A percentile compares a stretch with the other conserved stretches of the same genome.
These are phyloP conservation scores for Amanita phalloides DNA, from an alignment of 768 basidiomycete genomes.

Conservation along the genomic window DNA sequence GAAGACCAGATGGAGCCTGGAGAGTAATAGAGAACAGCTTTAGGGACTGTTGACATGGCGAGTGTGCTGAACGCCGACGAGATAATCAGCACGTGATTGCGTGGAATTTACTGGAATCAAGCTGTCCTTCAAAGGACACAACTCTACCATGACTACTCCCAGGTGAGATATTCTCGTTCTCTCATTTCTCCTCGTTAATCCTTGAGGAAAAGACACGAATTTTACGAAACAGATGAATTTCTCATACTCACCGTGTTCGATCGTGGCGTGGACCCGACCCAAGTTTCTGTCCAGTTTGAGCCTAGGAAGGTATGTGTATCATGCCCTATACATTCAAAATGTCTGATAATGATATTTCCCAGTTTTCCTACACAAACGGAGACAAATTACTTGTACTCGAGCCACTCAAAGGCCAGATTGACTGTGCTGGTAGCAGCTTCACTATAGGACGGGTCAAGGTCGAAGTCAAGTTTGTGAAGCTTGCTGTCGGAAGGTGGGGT, in stretches of 20 bases:
- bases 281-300: constrained; percentile 53
- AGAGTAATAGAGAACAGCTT: constrained; percentile 74
- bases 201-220: constrained; percentile 53
- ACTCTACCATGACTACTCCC: constrained; percentile 21
- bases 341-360: constrained; percentile 5
- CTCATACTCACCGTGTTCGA: constrained; percentile 72
- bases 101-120: constrained; percentile 27
- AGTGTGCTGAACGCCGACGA: background rate
- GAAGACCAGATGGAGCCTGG: constrained; percentile 53
- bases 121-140: constrained; percentile 1
- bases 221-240: constrained; percentile 77
- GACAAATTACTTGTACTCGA: constrained; percentile 63
- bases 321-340: background rate
- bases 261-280: constrained; percentile 55
- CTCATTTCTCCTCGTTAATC: background rate
- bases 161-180: constrained; percentile 15
- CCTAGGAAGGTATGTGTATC: constrained; percentile 41
- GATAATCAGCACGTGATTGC: constrained; percentile 1
- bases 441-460: constrained; percentile 82
- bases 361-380: constrained; percentile 58
- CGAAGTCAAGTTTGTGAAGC: constrained; percentile 72
- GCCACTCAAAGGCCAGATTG: constrained; percentile 77
- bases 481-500: constrained; percentile 61
- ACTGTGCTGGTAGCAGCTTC: constrained; percentile 46
- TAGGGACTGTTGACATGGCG: constrained; percentile 34